Base-by-base conservation (phyloP, 768 basidiomycete species). In the Trametes sanguinea region DNA sequence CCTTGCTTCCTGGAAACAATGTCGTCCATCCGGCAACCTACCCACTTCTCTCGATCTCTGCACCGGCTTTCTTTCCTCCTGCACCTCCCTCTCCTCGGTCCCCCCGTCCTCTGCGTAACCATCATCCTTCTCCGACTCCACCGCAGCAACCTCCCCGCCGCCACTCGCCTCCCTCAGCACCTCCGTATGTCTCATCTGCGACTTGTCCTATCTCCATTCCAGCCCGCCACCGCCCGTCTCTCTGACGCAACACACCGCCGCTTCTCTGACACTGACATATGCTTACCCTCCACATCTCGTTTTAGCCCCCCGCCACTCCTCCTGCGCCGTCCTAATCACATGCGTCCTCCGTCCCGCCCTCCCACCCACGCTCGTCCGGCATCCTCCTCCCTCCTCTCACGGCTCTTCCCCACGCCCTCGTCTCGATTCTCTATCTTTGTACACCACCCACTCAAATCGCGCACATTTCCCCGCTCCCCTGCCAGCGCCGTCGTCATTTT, bases 311-410 rank as follows among this genome's bases (percentile, higher is more conserved):
- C 48, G n/a, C 48, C 30, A 3, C 13, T 14, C 29, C 27, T 14
- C 11, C 27, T 10, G 5, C 27, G 2, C 29, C 30, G 17, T 50
- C 30, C 30, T 11, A 14, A 52, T 59, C 57, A 51, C 57, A 59
- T 59, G 57, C 27, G 8, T 14, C n/a, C 35, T 33, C 51, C 37
- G 10, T 27, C n/a, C 9, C 37, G 40, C 40, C 14, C 22, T 16
- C 33, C 42, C 54, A 42, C 56, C 47, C 47, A 50, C 56, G 35
- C 56, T 27, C 56, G 47, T n/a, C 37, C 55, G 45, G 45, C 56
- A 30, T 51, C 37, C 50, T 52, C 40, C 57, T 47, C 32, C n/a
- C 48, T 46, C 45, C 45, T 35, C 40, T 22, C 54, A 30, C 44
- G 45, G n/a, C 14, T 43, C 29, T 16, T n/a, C 42, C 7, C 14